phyloP scores from a whole-genome alignment of 192 early-diverging fungal species.

The Coemansia sp. region DNA sequence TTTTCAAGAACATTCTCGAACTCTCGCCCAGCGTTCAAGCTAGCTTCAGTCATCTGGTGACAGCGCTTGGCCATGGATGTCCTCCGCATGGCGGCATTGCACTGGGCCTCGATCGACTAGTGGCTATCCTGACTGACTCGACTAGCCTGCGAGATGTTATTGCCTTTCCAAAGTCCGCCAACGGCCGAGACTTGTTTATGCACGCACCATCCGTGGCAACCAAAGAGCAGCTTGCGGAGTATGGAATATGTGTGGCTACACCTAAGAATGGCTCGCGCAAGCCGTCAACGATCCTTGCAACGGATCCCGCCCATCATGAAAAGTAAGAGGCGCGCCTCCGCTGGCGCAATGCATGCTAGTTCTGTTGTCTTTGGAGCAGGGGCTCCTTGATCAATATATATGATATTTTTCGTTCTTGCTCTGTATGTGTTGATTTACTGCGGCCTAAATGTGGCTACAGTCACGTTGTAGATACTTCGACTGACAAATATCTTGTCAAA shows the following conservation, averaged over 20 bases:
- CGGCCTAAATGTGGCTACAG: neutral
- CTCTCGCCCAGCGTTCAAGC: slow-evolving; percentile 55
- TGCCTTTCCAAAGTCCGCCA: slow-evolving; percentile 86
- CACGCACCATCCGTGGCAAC: slow-evolving; percentile 68
- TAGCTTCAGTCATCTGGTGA: slow-evolving; percentile 79
- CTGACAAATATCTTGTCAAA: neutral
- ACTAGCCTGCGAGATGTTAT: slow-evolving; percentile 85
- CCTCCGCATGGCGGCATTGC: slow-evolving; percentile 92
- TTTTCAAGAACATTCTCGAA: slow-evolving; percentile 72
- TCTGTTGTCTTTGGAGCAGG: neutral
- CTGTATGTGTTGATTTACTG: neutral
- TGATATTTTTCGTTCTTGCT: neutral
- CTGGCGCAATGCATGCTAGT: neutral
- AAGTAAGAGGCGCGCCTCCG: neutral
- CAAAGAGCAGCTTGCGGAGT: slow-evolving; percentile 63
- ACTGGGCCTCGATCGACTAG: slow-evolving; percentile 77
- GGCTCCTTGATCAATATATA: neutral
- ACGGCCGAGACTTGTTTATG: slow-evolving; percentile 81
- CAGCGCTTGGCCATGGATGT: slow-evolving; percentile 79
- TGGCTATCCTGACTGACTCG: slow-evolving; percentile 71
- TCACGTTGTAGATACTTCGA: neutral
- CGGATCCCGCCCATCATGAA: neutral
- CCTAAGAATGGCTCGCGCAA: neutral
- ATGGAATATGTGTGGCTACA: slow-evolving; percentile 52
- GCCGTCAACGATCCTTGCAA: neutral